A percentile compares a stretch with the other conserved stretches of the same genome.
These are phyloP conservation scores for Saitozyma sp. DNA, from an alignment of 768 basidiomycete genomes.

Conservation along the genomic window DNA sequence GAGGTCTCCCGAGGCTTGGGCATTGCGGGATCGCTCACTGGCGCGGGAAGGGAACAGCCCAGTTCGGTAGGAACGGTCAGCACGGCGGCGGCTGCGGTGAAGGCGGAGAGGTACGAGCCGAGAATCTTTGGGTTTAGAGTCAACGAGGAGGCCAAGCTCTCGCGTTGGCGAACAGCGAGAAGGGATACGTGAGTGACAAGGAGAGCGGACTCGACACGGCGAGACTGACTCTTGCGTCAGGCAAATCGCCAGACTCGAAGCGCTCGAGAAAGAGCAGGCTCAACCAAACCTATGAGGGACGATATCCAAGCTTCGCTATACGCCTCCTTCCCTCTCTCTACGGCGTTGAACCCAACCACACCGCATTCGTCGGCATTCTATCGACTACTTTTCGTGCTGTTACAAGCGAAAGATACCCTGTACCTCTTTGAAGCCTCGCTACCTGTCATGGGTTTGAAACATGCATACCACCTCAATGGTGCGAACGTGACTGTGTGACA, in stretches of 20 bases:
- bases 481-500: too few species aligned
- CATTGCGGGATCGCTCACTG: neutral
- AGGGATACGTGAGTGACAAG: slow-evolving; percentile 68
- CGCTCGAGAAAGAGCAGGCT: slow-evolving; percentile 49
- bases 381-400: too few species aligned
- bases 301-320: neutral
- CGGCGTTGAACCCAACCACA: neutral
- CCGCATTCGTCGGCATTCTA: too few species aligned
- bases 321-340: neutral
- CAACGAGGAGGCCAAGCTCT: slow-evolving; percentile 86
- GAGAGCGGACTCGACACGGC: neutral
- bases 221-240: slow-evolving; percentile 33
- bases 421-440: too few species aligned
- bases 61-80: slow-evolving; percentile 65
- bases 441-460: too few species aligned
- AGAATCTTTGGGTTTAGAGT: slow-evolving; percentile 97
- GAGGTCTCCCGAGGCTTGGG: slow-evolving; percentile 9
- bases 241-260: slow-evolving; percentile 56
- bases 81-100: slow-evolving; percentile 78
- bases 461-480: too few species aligned
- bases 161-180: slow-evolving; percentile 93
- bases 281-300: slow-evolving; percentile 7
- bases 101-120: slow-evolving; percentile 88
- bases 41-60: slow-evolving; percentile 6
- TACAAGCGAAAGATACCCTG: too few species aligned